Evolutionary conservation across 2,329 filamentous ascomycete genomes (phyloP).

Genomic region (Alternaria ventricosa): DNA sequence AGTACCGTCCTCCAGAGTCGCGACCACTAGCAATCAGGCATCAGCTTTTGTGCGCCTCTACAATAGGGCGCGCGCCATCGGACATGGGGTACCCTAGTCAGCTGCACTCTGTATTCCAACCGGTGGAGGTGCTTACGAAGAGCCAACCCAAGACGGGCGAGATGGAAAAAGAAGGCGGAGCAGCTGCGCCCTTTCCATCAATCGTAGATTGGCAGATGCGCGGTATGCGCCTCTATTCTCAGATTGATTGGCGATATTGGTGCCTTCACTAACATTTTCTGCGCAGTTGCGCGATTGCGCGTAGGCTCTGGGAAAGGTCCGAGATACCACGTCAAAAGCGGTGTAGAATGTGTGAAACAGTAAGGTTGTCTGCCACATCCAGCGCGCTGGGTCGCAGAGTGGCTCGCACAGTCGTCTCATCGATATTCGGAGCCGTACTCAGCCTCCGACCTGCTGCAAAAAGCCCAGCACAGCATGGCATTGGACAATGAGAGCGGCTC

Average conservation of each 20-base stretch:
- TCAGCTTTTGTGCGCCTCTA: conserved; percentile 22
- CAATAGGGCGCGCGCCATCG: conserved; percentile 36
- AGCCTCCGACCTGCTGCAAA: conserved; percentile 7
- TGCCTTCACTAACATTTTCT: not conserved
- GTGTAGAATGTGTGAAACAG: conserved; percentile 6
- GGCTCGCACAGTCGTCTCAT: conserved; percentile 14
- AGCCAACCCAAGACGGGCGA: conserved; percentile 30
- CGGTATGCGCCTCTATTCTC: conserved; percentile 1
- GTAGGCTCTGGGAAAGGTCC: not conserved
- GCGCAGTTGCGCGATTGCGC: not conserved
- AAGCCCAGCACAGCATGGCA: not conserved
- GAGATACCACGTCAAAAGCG: conserved; percentile 2
- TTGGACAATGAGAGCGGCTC: conserved; percentile 8
- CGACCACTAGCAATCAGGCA: conserved; percentile 19
- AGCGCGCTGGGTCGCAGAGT: conserved; percentile 13
- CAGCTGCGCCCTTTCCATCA: conserved; percentile 33
- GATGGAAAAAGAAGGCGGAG: conserved; percentile 35
- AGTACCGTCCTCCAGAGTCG: not conserved
- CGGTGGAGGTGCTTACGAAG: conserved; percentile 35
- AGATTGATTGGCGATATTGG: not conserved
- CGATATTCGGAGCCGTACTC: conserved; percentile 18
- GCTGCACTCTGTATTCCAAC: conserved; percentile 25
- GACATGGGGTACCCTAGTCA: conserved; percentile 28
- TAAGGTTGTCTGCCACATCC: conserved; percentile 5
- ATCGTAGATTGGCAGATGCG: conserved; percentile 11